Base-by-base conservation (phyloP, 176 grass and related monocot species). In the Rhynchospora pubera region DNA sequence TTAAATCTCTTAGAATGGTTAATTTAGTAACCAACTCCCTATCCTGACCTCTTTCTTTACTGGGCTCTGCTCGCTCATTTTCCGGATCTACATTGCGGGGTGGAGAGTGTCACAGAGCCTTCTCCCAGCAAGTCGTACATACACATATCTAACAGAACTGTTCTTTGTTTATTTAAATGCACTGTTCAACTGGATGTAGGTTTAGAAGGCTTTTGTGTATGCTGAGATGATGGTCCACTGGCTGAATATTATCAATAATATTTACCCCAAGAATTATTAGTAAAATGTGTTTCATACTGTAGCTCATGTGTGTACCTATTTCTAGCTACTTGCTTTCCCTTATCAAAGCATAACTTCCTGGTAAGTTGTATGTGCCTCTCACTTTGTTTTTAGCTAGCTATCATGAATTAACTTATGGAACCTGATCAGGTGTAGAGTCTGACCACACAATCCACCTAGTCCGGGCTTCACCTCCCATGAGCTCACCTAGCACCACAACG, bases 391-490 rank as follows among this genome's bases (percentile, higher is more conserved):
- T 55, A 77, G 55, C 50, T 18, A 50, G 19, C 12, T 23, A 12
- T 56, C 21, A 52, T 52, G 51, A 10, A 51, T 51, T 51, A 51
- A 7, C 26, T 83, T 72, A 28, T 86, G 83, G 19, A 87, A 82
- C 60, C 18, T 90, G 12, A 67, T 50, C 22, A 99, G 97, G 97
- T 44, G 90, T 99, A 65, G 97, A 95, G 83, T 87, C 89, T 28
- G 91, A 93, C 84, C 97, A 99, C 86, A 99, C 97, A 65, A 96
- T 99, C 85, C 97, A 99, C 72, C 82, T 99, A 83, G 97, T 99
- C 79, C 93, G 93, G 84, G 90, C 91, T 78, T 86, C 84, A 76
- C 82, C 91, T 50, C 83, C 88, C 65, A 75, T 78, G 53, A 83
- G 72, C 24, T 57, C 89, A 77, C 81, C 96, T 58, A 47, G 28